Base-by-base conservation (phyloP, 148 eudicot species). In the Pouteria glomerata region DNA sequence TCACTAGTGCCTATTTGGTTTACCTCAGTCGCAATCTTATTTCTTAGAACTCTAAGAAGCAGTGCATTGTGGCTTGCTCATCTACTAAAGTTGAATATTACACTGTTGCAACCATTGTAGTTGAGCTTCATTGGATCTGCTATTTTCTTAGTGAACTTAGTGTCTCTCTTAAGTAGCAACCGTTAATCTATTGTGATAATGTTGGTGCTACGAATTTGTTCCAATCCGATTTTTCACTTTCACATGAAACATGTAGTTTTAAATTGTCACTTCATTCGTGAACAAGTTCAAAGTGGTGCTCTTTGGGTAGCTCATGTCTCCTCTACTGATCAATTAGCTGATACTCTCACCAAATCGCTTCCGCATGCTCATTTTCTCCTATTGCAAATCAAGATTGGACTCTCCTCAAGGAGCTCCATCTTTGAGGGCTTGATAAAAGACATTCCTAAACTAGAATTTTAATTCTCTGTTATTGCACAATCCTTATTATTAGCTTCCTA, bases 181-280 rank as follows among this genome's bases (percentile, higher is more conserved):
- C 59, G 0, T 19, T 30, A 1, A 69, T 69, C 0, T 69, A 52
- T 2, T 69, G 73, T 31, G 63, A 69, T 33, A 55, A 69, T 18
- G 6, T 53, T 6, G 61, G 62, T 16, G 48, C 73, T 1, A 69
- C 62, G 1, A 33, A 69, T 53, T 27, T 52, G 72, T 33, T 30
- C 72, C 24, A 68, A 68, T 48, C 44, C 59, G 0, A 16, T 68
- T 23, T 68, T 51, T 21, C 73, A 69, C 47, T 69, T 61, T 0
- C 42, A 26, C 26, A 69, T 69, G 62, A n/a, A 69, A 39, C 73
- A 69, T 35, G 41, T 69, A 0, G 73, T 45, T 0, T 12, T 69
- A 1, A 45, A 55, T 2, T 69, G 14, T 8, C 73, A 55, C n/a
- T 52, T 69, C 13, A 44, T 69, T 1, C 62, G 62, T 3, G 61